A percentile compares a stretch with the other conserved stretches of the same genome.
Conservation (phyloP, 2,329 filamentous ascomycete species). For the Epichloe elymi region DNA sequence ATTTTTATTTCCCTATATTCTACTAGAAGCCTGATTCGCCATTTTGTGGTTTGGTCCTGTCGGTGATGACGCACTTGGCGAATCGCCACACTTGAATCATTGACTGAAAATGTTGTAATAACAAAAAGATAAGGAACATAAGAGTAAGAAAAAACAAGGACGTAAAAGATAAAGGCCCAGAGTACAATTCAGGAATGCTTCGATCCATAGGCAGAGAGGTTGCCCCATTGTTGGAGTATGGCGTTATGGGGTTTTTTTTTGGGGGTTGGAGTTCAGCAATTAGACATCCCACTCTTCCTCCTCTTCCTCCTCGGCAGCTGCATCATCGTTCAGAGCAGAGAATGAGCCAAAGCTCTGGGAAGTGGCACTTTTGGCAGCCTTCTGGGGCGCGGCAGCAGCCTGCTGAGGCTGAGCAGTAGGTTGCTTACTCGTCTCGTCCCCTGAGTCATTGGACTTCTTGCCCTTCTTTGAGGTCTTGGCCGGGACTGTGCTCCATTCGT, state of each 20-base stretch:
- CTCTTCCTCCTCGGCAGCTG: constrained; percentile 28
- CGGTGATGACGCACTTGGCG: neutral
- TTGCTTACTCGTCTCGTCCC: constrained; percentile 19
- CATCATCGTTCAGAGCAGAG: constrained; percentile 32
- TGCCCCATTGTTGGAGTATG: neutral
- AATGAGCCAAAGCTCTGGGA: constrained; percentile 32
- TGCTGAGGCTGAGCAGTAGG: constrained; percentile 20
- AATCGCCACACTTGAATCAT: too few species aligned
- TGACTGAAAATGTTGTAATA: neutral
- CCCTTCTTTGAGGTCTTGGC: constrained; percentile 31
- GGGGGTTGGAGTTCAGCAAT: constrained; percentile 1
- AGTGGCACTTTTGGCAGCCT: constrained; percentile 17
- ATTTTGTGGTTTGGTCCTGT: neutral
- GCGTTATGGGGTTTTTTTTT: neutral
- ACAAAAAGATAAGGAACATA: neutral
- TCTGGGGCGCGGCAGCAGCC: constrained; percentile 14
- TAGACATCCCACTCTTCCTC: constrained; percentile 42
- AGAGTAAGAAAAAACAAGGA: neutral
- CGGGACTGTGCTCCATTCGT: constrained; percentile 50
- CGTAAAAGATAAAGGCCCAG: neutral
- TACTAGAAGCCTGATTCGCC: neutral
- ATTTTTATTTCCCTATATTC: neutral
- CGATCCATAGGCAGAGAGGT: neutral
- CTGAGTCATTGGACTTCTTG: constrained; percentile 26
- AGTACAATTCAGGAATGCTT: neutral